Conservation (phyloP, 495 filamentous ascomycete species). For the Saxispiralis lemnorum region DNA sequence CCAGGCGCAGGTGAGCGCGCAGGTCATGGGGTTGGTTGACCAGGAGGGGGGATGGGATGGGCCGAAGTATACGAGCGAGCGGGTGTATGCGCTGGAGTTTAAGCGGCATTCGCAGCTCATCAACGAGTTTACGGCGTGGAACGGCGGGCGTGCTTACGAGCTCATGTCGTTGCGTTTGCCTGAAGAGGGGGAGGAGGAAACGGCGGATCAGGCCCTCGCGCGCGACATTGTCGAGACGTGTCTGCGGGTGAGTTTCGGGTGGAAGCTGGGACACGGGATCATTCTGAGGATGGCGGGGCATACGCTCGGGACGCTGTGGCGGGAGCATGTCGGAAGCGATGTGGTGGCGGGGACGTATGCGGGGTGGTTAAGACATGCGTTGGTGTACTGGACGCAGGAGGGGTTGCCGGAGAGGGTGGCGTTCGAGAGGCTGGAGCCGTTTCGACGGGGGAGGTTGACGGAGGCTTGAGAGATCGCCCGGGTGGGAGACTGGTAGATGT, state of each 20-base stretch:
- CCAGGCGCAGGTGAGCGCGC: constrained; percentile 31
- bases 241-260: constrained; percentile 30
- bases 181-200: constrained; percentile 28
- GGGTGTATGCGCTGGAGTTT: constrained; percentile 32
- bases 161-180: constrained; percentile 34
- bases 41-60: constrained; percentile 36
- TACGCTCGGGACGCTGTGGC: constrained; percentile 32
- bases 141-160: constrained; percentile 31
- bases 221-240: constrained; percentile 34
- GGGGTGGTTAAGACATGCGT: constrained; percentile 30
- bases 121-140: constrained; percentile 33
- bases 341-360: constrained; percentile 25
- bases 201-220: constrained; percentile 30
- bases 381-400: constrained; percentile 24
- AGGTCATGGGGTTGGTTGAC: constrained; percentile 36
- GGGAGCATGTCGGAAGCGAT: constrained; percentile 30
- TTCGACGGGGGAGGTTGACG: constrained; percentile 26
- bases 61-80: constrained; percentile 29
- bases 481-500: too few species aligned
- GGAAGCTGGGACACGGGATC: constrained; percentile 37
- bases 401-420: constrained; percentile 20
- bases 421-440: constrained; percentile 23
- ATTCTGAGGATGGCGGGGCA: constrained; percentile 29
- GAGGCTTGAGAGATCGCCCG: neutral
- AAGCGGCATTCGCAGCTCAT: constrained; percentile 34